Evolutionary conservation across 805 yeast species (phyloP).

Genomic region (Barnettozyma sp.): DNA sequence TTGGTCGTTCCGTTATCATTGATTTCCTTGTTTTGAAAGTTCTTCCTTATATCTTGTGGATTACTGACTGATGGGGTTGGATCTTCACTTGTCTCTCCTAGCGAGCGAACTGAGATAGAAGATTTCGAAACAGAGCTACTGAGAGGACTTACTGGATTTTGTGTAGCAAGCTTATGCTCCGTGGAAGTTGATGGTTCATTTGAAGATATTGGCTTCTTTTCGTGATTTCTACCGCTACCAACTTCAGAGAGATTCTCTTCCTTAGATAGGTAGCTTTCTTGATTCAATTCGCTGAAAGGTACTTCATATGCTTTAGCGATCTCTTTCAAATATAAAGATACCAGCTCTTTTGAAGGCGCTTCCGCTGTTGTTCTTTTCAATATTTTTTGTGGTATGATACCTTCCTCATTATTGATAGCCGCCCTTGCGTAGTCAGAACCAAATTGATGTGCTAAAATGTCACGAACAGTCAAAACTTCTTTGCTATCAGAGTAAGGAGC

Average conservation of each 20-base stretch:
- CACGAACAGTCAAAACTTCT: constrained; percentile 57
- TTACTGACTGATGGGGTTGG: constrained; percentile 31
- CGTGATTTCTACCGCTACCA: constrained; percentile 27
- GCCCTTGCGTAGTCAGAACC: constrained; percentile 53
- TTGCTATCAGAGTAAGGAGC: constrained; percentile 71
- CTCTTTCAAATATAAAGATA: constrained; percentile 64
- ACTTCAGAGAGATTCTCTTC: constrained; percentile 27
- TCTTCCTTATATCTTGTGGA: constrained; percentile 35
- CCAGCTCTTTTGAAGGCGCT: constrained; percentile 62
- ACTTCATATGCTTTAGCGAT: constrained; percentile 76
- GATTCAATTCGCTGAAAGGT: constrained; percentile 53
- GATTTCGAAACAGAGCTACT: constrained; percentile 19
- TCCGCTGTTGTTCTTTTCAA: constrained; percentile 53
- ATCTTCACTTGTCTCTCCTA: constrained; percentile 36
- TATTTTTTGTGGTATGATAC: constrained; percentile 62
- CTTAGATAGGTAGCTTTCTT: constrained; percentile 18
- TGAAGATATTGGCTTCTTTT: constrained; percentile 31
- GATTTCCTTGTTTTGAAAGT: constrained; percentile 26
- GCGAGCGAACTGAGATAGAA: constrained; percentile 38
- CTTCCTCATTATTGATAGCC: constrained; percentile 45
- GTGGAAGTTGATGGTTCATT: too few species aligned
- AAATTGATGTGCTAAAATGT: constrained; percentile 52
- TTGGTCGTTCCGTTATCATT: constrained; percentile 17
- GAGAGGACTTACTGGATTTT: too few species aligned
- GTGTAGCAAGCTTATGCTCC: too few species aligned